Conservation (phyloP, 805 yeast species). For the Cyberlindnera saturnus region DNA sequence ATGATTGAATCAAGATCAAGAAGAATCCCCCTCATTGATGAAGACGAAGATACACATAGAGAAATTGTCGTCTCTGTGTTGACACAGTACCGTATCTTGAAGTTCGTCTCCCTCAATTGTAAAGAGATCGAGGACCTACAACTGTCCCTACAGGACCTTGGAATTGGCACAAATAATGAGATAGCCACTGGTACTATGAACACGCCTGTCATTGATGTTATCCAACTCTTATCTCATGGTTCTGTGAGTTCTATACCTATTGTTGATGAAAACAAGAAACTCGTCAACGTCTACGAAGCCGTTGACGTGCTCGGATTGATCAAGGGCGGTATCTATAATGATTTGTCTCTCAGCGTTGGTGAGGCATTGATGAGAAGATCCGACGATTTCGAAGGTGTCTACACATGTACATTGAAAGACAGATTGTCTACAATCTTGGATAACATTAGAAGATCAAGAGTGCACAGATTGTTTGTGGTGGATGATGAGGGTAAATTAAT, state of each 20-base stretch:
- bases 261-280: conserved; percentile 62
- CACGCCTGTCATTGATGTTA: conserved; percentile 92
- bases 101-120: conserved; percentile 93
- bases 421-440: conserved; percentile 85
- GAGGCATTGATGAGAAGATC: conserved; percentile 91
- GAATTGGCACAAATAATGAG: conserved; percentile 49
- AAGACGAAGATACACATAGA: conserved; percentile 85
- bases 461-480: conserved; percentile 89
- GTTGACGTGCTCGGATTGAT: conserved; percentile 89
- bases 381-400: conserved; percentile 96
- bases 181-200: conserved; percentile 81
- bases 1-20: conserved; percentile 87
- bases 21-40: conserved; percentile 90
- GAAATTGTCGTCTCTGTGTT: conserved; percentile 93
- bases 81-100: conserved; percentile 92
- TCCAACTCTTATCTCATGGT: conserved; percentile 67
- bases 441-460: conserved; percentile 83
- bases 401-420: conserved; percentile 88
- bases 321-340: conserved; percentile 91
- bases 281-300: conserved; percentile 91
- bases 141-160: conserved; percentile 66
- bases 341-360: conserved; percentile 85
- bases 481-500: conserved; percentile 72
- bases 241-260: conserved; percentile 94
- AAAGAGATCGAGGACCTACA: conserved; percentile 83